Conservation (phyloP, 176 grass and related monocot species). For the Oryza meridionalis region DNA sequence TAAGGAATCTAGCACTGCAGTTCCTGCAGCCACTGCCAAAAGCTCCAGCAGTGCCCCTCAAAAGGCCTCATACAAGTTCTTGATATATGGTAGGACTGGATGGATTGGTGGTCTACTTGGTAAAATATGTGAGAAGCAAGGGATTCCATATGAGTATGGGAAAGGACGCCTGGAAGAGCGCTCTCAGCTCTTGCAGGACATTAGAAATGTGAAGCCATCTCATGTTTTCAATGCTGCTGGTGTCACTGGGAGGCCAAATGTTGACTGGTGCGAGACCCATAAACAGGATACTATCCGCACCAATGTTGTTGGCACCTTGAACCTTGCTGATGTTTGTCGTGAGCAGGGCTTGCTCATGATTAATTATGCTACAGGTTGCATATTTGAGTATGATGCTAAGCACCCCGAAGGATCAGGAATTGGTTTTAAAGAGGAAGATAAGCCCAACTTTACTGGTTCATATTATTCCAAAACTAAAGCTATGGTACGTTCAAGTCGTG, state of each 20-base stretch:
- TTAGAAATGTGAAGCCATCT: constrained; percentile 70
- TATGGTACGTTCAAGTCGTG: constrained; percentile 48
- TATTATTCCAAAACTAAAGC: constrained; percentile 83
- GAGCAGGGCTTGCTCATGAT: constrained; percentile 70
- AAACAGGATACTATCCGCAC: constrained; percentile 77
- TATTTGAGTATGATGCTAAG: constrained; percentile 68
- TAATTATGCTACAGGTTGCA: constrained; percentile 79
- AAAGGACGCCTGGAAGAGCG: constrained; percentile 71
- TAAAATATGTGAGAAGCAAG: constrained; percentile 66
- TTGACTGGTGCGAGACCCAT: constrained; percentile 81
- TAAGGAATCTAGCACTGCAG: constrained; percentile 33
- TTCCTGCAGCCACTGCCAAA: constrained; percentile 8
- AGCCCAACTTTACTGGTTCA: constrained; percentile 65
- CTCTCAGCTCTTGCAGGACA: constrained; percentile 52
- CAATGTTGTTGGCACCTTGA: constrained; percentile 75
- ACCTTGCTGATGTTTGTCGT: constrained; percentile 70
- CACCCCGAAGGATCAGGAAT: constrained; percentile 64
- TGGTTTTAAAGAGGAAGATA: constrained; percentile 77
- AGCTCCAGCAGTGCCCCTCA: constrained; percentile 25
- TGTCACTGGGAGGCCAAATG: constrained; percentile 77
- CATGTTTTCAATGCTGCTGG: constrained; percentile 87
- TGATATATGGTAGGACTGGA: constrained; percentile 76
- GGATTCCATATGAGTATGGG: constrained; percentile 71
- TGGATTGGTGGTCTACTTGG: constrained; percentile 80
- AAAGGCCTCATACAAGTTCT: constrained; percentile 62